These are phyloP conservation scores for Yamadazyma sp. DNA, from an alignment of 1,139 yeast genomes.

Conservation along the genomic window DNA sequence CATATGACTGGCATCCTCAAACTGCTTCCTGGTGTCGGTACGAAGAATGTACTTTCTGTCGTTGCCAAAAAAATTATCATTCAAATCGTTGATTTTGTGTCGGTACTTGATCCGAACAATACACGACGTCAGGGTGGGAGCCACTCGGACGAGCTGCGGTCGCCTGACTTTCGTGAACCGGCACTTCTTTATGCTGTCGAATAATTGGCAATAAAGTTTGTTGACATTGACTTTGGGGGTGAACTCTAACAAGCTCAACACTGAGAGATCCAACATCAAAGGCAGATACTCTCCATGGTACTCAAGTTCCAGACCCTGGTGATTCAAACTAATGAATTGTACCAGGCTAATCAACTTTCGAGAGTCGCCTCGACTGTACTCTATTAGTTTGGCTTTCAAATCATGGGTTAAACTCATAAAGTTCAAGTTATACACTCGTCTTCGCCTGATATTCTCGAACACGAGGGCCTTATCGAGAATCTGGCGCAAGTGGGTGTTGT, in stretches of 20 bases:
- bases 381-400: conserved; percentile 5
- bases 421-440: conserved; percentile 9
- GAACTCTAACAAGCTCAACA: not conserved
- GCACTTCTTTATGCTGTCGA: conserved; percentile 1
- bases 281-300: conserved; percentile 7
- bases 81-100: conserved; percentile 1
- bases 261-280: not conserved
- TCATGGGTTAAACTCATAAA: conserved; percentile 7
- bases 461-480: conserved; percentile 28
- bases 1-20: conserved; percentile 20
- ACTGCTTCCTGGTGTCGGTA: not conserved
- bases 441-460: conserved; percentile 29
- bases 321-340: conserved; percentile 11
- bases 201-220: conserved; percentile 7
- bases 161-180: not conserved
- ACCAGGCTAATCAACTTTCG: conserved; percentile 26
- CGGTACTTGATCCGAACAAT: not conserved
- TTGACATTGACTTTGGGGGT: conserved; percentile 1
- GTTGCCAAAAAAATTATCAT: conserved; percentile 10
- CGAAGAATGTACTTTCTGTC: conserved; percentile 5
- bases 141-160: not conserved
- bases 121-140: too few relatives aligned
- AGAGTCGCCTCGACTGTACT: conserved; percentile 27
- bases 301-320: not conserved
- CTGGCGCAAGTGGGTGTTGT: conserved; percentile 17